A percentile compares a stretch with the other conserved stretches of the same genome.
Evolutionary conservation across 1,284 basidiomycete genomes (phyloP).

Genomic region (Fistulinella cinereoalba): DNA sequence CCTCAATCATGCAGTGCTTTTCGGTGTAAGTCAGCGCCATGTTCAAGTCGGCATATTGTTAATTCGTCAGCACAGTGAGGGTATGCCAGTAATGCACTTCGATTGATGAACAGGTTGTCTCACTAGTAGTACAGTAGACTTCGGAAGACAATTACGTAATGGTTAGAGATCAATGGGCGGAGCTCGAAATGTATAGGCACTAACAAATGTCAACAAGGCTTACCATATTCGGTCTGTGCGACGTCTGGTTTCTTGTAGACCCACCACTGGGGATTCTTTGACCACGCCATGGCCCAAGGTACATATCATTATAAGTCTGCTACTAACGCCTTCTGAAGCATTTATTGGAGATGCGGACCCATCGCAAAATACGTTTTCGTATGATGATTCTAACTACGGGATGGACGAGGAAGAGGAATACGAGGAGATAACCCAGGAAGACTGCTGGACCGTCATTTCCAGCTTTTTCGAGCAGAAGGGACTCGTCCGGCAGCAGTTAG

Average conservation of each 20-base stretch:
- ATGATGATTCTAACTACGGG: slow-evolving; percentile 56
- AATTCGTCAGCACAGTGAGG: slow-evolving; percentile 43
- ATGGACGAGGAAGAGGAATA: slow-evolving; percentile 64
- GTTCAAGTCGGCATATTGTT: background rate
- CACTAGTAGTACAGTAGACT: slow-evolving; percentile 17
- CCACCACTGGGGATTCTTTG: too few relatives aligned
- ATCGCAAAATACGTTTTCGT: slow-evolving; percentile 50
- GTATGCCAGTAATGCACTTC: slow-evolving; percentile 53
- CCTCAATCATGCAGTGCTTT: slow-evolving; percentile 77
- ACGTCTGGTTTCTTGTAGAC: too few relatives aligned
- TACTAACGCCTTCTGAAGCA: slow-evolving; percentile 27
- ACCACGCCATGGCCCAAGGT: slow-evolving; percentile 48
- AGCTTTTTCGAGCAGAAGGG: slow-evolving; percentile 96
- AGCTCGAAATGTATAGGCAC: slow-evolving; percentile 10
- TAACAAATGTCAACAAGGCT: slow-evolving; percentile 31
- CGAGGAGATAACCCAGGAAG: slow-evolving; percentile 87
- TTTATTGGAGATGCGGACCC: slow-evolving; percentile 43
- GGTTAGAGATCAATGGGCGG: slow-evolving; percentile 7
- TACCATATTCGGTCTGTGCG: too few relatives aligned
- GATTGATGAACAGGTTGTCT: slow-evolving; percentile 55
- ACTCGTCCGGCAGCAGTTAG: slow-evolving; percentile 99
- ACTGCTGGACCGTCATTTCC: slow-evolving; percentile 92
- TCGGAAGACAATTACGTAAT: too few relatives aligned
- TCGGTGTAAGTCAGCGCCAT: slow-evolving; percentile 51
- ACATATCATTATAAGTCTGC: slow-evolving; percentile 29